Conservation (phyloP, 2,329 filamentous ascomycete genomes). For the Alternaria infectoria region DNA sequence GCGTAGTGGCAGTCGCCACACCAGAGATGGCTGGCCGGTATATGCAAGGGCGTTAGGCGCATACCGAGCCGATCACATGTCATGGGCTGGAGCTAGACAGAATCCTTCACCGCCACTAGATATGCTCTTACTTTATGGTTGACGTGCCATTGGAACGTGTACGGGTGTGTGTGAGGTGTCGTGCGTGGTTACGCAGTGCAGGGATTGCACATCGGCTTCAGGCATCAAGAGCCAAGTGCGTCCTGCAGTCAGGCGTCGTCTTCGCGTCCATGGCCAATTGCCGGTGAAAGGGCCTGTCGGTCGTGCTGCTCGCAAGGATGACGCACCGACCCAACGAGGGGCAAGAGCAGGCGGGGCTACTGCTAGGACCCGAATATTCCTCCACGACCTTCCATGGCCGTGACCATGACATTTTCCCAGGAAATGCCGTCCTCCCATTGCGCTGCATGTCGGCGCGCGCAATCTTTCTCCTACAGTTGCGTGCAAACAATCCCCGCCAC, state of each 20-base stretch:
- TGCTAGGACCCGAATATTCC: constrained; percentile 34
- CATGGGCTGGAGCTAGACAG: constrained; percentile 19
- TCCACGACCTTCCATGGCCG: constrained; percentile 27
- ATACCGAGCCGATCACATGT: constrained; percentile 24
- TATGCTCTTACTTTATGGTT: constrained; percentile 8
- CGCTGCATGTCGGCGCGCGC: constrained; percentile 19
- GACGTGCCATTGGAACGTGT: constrained; percentile 28
- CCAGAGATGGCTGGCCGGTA: not conserved
- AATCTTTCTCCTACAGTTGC: constrained; percentile 14
- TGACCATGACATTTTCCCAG: constrained; percentile 19
- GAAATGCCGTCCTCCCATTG: constrained; percentile 20
- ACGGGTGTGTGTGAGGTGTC: constrained; percentile 23
- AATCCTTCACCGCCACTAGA: constrained; percentile 31
- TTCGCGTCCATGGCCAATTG: constrained; percentile 38
- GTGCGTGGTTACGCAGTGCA: constrained; percentile 32
- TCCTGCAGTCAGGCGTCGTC: constrained; percentile 28
- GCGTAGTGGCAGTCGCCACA: not conserved
- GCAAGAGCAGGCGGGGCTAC: constrained; percentile 28
- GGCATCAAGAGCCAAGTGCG: constrained; percentile 29
- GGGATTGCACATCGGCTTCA: constrained; percentile 21
- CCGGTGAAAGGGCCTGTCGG: constrained; percentile 10
- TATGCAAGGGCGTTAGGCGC: constrained; percentile 18
- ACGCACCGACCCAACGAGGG: constrained; percentile 37
- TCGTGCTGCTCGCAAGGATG: constrained; percentile 30
- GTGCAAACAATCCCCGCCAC: constrained; percentile 27